Conservation (phyloP, 202 grass and related monocot genomes). For the Hordeum pubiflorum region DNA sequence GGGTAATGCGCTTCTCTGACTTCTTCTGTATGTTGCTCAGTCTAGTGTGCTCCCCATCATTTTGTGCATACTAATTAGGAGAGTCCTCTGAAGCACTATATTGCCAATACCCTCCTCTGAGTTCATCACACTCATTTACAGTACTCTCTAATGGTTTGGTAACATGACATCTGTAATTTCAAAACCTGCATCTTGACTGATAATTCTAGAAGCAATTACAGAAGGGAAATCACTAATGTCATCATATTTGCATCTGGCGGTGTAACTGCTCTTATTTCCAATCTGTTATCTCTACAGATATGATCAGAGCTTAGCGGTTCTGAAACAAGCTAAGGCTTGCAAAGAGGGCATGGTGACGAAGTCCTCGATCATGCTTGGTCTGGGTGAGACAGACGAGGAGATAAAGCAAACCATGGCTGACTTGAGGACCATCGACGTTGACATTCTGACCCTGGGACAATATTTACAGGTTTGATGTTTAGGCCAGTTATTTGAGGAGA, state of each 20-base stretch:
- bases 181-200: background rate
- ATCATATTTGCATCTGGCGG: background rate
- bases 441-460: conserved; percentile 79
- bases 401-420: conserved; percentile 71
- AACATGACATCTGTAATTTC: background rate
- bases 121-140: background rate
- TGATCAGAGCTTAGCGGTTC: conserved; percentile 69
- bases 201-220: background rate
- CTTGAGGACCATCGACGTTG: conserved; percentile 64
- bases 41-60: background rate
- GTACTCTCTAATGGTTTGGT: background rate
- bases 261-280: background rate
- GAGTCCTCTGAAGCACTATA: background rate
- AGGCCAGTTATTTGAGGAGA: background rate
- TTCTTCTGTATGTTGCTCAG: background rate
- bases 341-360: conserved; percentile 71
- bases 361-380: conserved; percentile 95
- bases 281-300: conserved; percentile 34
- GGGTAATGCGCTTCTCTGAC: conserved; percentile 35
- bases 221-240: background rate
- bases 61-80: background rate
- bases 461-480: conserved; percentile 67
- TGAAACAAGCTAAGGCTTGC: conserved; percentile 68
- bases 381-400: conserved; percentile 71
- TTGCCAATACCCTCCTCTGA: too few species aligned